phyloP scores from a whole-genome alignment of 2,329 filamentous ascomycete genomes.

The Xylariaceae sp. region DNA sequence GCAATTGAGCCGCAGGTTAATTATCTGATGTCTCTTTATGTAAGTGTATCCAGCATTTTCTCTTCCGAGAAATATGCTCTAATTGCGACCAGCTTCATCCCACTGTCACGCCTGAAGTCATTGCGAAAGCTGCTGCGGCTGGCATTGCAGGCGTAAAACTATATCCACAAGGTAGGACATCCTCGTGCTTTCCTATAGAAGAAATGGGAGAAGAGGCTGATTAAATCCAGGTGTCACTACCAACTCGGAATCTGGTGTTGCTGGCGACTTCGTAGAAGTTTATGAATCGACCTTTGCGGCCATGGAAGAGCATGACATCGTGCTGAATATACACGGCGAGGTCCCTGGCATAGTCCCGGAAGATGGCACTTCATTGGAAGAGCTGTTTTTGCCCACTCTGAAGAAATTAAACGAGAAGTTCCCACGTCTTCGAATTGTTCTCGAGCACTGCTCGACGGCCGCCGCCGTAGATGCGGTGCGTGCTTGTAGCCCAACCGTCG shows the following conservation, averaged over 20 bases:
- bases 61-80: conserved; percentile 13
- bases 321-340: conserved; percentile 94
- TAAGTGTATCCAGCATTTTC: conserved; percentile 21
- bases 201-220: conserved; percentile 12
- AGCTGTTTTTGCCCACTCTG: conserved; percentile 74
- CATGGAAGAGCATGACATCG: conserved; percentile 78
- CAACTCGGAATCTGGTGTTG: conserved; percentile 65
- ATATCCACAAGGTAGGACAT: conserved; percentile 50
- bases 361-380: conserved; percentile 42
- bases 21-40: conserved; percentile 72
- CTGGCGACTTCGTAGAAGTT: conserved; percentile 53
- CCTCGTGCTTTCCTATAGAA: conserved; percentile 27
- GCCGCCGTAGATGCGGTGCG: conserved; percentile 76
- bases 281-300: conserved; percentile 81
- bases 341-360: conserved; percentile 51
- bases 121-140: conserved; percentile 67
- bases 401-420: conserved; percentile 69
- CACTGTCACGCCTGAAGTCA: conserved; percentile 62
- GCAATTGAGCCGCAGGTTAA: conserved; percentile 58
- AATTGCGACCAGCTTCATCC: conserved; percentile 44
- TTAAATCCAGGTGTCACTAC: conserved; percentile 54
- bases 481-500: conserved; percentile 72
- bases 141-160: conserved; percentile 71
- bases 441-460: conserved; percentile 73
- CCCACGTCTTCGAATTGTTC: conserved; percentile 63